These are phyloP conservation scores for Penicillium bovifimosum DNA, from an alignment of 495 filamentous ascomycete genomes.

Conservation along the genomic window DNA sequence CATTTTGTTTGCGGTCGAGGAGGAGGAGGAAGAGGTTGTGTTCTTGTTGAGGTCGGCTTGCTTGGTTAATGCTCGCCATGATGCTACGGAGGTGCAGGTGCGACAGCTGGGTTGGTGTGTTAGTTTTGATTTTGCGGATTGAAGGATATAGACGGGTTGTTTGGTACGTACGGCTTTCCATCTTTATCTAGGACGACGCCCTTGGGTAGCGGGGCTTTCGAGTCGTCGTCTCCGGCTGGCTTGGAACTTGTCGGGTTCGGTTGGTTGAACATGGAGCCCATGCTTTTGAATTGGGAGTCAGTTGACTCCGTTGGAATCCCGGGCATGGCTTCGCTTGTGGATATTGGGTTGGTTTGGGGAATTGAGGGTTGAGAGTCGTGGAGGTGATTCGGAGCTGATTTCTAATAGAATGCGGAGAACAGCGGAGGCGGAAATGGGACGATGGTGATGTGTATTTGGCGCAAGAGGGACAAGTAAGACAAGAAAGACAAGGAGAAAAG, in stretches of 20 bases:
- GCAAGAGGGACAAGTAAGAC: not conserved
- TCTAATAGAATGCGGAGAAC: slow-evolving; percentile 21
- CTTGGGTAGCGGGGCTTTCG: slow-evolving; percentile 54
- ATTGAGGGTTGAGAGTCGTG: not conserved
- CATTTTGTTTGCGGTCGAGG: slow-evolving; percentile 16
- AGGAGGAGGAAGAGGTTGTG: slow-evolving; percentile 9
- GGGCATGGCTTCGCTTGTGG: slow-evolving; percentile 9
- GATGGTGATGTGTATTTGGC: not conserved
- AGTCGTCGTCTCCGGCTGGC: slow-evolving; percentile 19
- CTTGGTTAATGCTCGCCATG: slow-evolving; percentile 66
- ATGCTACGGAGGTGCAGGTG: slow-evolving; percentile 70
- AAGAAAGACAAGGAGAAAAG: not conserved
- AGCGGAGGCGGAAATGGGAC: not conserved
- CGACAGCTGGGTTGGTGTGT: slow-evolving; percentile 63
- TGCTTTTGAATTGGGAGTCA: slow-evolving; percentile 1
- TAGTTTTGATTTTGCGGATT: not conserved
- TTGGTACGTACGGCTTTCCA: slow-evolving; percentile 79
- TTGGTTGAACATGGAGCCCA: slow-evolving; percentile 20
- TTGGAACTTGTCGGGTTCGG: slow-evolving; percentile 14
- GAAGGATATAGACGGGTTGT: not conserved
- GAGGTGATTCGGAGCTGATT: slow-evolving; percentile 13
- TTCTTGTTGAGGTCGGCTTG: slow-evolving; percentile 31
- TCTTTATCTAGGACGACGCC: slow-evolving; percentile 85
- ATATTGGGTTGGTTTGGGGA: not conserved
- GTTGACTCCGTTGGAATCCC: slow-evolving; percentile 17